Base-by-base conservation (phyloP, 208 protist genomes). In the Acanthamoeba royreba region DNA sequence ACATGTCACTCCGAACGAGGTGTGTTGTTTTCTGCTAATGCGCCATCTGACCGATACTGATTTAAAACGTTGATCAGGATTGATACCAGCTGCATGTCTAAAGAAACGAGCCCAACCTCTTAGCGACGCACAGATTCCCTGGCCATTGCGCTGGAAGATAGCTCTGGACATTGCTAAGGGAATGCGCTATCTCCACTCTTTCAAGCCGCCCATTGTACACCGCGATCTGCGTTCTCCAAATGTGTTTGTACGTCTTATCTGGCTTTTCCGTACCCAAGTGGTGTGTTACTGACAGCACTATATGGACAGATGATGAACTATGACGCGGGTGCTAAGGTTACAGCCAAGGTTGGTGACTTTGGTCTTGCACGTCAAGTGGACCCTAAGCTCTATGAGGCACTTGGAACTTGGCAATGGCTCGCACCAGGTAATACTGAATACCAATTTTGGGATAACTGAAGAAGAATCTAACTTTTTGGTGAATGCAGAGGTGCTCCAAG, bases 311-410 rank as follows among this genome's bases (percentile, higher is more conserved):
- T 87, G 49, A 87, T 87, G 79, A 87, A 87, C 19, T 61, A 49
- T 31, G 43, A 49, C n/a, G 49, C 79, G 43, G 42, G 35, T 25
- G 79, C 47, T 38, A 49, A 55, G 33, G 79, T 87, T 31, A 58
- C 35, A 8, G 94, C 94, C 7, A 95, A 95, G 69, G 85, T 95
- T 45, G 94, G 92, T 15, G 94, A 95, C 92, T 95, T 95, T 87
- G 94, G 94, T 77, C 79, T 87, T 25, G 79, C 79, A 31, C 79
- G 79, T 45, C 79, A 87, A 31, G 79, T 87, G n/a, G 79, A 87
- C 49, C 79, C 79, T 38, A 87, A 87, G 31, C 79, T 87, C 28
- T 58, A 87, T 46, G 79, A 87, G 49, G 79, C 46, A n/a, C 79
- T 87, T n/a, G 79, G 46, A 38, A 87, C 79, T 15, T 87, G 79